phyloP scores from a whole-genome alignment of 495 filamentous ascomycete species.

The Annulohypoxylon maeteangense region DNA sequence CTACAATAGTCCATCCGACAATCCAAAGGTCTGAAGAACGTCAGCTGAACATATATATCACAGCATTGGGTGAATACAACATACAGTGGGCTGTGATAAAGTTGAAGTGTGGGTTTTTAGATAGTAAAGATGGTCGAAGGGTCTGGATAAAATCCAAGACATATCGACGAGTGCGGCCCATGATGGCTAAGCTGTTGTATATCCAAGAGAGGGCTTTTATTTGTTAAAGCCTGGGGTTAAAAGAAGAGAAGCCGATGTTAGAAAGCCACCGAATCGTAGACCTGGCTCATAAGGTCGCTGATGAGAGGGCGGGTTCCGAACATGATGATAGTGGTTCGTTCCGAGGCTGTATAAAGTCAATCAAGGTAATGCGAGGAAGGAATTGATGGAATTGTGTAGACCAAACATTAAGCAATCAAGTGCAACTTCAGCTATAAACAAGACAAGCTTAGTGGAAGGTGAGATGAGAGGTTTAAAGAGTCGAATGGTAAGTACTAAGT shows the following conservation, averaged over 20 bases:
- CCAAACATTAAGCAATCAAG: constrained; percentile 16
- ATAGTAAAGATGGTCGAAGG: constrained; percentile 61
- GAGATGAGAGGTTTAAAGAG: constrained; percentile 24
- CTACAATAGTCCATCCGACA: constrained; percentile 71
- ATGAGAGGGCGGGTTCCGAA: constrained; percentile 37
- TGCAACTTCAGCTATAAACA: constrained; percentile 10
- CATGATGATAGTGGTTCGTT: constrained; percentile 40
- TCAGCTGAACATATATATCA: neutral
- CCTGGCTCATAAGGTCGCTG: constrained; percentile 43
- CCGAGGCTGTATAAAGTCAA: constrained; percentile 35
- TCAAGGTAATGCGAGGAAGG: constrained; percentile 19
- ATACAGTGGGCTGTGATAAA: constrained; percentile 88
- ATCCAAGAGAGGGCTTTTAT: neutral
- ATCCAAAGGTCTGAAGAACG: constrained; percentile 76
- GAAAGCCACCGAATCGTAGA: constrained; percentile 36
- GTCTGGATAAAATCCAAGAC: constrained; percentile 56
- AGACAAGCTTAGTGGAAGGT: constrained; percentile 24
- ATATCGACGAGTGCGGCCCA: constrained; percentile 28
- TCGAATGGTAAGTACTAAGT: constrained; percentile 6
- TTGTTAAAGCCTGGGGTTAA: constrained; percentile 10
- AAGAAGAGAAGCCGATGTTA: constrained; percentile 36
- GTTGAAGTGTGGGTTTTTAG: constrained; percentile 72
- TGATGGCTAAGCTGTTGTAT: constrained; percentile 28
- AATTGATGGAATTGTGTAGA: constrained; percentile 8
- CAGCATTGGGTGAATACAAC: constrained; percentile 37